Evolutionary conservation across 2,329 filamentous ascomycete genomes (phyloP), one percentile per base, ranked within the genome.

Genomic region (Seiridium unicorne): DNA sequence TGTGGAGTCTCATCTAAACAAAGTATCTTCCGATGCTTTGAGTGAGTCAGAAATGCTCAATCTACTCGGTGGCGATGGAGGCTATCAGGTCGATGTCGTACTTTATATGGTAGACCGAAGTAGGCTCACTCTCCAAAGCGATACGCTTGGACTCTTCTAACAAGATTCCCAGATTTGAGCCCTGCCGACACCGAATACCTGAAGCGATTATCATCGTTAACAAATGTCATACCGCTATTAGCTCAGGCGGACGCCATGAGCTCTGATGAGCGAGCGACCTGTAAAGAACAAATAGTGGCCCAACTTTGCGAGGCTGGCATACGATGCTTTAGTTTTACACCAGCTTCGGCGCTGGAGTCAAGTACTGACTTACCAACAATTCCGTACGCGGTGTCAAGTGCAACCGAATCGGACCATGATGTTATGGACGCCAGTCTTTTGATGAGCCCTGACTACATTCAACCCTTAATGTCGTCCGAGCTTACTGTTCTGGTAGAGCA

Each of bases 341-440:
- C 78, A 32, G 61, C 47, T 64, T 48, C 59, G 9, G 48, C 62
- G n/a, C 55, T 38, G 11, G 9, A 11, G n/a, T 13, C 18, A 44
- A 35, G 11, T 11, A 7, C 44, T 11, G 44, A 40, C 7, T 8
- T 42, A 10, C 68, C 74, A 1, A 72, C 73, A 10, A 77, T 78
- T 61, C 86, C 89, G 3, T 96, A 91, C 70, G 87, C 91, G 0
- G 83, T 97, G 26, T 97, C 94, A 1, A 95, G 90, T 26, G 84
- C 85, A 10, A 80, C 85, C 32, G 85, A 84, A 1, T 84, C 85
- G 31, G 92, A 97, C 68, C 78, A 87, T 62, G 92, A 97, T 44
- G 87, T 84, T 48, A 96, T 98, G 89, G 94, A 98, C 72, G 94
- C 93, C 18, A 97, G 92, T 68, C 80, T 96, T 0, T 82, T 98